A percentile compares a stretch with the other conserved stretches of the same genome.
Evolutionary conservation across 345 rosid species (phyloP).

Genomic region (Camelina laxa): DNA sequence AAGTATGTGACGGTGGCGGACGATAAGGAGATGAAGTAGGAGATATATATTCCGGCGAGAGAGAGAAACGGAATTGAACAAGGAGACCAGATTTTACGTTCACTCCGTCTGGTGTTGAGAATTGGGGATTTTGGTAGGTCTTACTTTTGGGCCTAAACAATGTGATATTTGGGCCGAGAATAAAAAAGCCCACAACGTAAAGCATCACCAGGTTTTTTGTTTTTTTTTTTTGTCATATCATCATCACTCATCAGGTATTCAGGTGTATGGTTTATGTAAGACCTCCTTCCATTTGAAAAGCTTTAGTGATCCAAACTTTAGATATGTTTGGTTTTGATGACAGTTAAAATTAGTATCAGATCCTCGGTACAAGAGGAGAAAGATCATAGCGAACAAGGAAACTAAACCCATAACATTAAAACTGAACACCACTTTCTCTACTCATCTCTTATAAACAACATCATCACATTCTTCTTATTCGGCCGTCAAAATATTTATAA

Average conservation of each 20-base stretch:
- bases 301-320: not conserved
- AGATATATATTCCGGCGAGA: conserved; percentile 39
- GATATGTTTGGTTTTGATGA: not conserved
- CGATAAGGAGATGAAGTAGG: conserved; percentile 32
- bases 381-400: not conserved
- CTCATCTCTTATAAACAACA: conserved; percentile 1
- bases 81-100: conserved; percentile 20
- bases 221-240: too few species aligned
- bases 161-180: not conserved
- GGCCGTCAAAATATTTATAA: not conserved
- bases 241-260: too few species aligned
- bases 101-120: conserved; percentile 11
- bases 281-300: not conserved
- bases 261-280: too few species aligned
- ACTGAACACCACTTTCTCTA: not conserved
- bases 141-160: not conserved
- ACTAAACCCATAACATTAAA: not conserved
- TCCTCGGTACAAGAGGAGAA: not conserved
- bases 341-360: not conserved
- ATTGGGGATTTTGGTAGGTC: conserved; percentile 30
- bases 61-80: conserved; percentile 33
- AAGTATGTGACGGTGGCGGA: conserved; percentile 30
- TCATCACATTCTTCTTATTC: conserved; percentile 30
- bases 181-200: not conserved
- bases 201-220: not conserved